Percentiles rank a stretch among this genome's conserved stretches.
Evolutionary conservation across 192 early-diverging fungal genomes (phyloP).

Genomic region (Umbelopsis sp.): DNA sequence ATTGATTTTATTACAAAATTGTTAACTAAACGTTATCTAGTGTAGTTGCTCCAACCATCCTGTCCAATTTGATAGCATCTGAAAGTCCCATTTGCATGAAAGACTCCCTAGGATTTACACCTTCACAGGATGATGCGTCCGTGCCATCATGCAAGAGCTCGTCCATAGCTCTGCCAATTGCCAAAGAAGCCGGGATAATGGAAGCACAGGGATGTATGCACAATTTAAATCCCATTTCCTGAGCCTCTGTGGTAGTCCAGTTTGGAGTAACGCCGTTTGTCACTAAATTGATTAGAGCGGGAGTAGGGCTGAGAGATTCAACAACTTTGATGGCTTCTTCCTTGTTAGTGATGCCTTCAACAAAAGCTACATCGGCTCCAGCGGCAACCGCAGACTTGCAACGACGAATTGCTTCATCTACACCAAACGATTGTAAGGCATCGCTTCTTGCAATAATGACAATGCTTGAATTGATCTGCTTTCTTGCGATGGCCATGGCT

Average conservation of each 20-base stretch:
- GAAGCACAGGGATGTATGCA: conserved; percentile 22
- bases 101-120: conserved; percentile 15
- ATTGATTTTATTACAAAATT: not conserved
- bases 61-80: not conserved
- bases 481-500: conserved; percentile 20
- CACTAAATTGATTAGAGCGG: conserved; percentile 22
- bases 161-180: conserved; percentile 24
- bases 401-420: conserved; percentile 19
- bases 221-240: conserved; percentile 20
- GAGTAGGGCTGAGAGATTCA: conserved; percentile 1
- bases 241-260: conserved; percentile 21
- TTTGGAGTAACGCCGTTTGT: conserved; percentile 24
- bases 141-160: conserved; percentile 18
- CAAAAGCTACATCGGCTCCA: conserved; percentile 22
- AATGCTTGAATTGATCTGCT: conserved; percentile 21
- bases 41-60: not conserved
- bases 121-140: conserved; percentile 17
- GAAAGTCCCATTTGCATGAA: conserved; percentile 27
- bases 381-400: conserved; percentile 19
- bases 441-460: conserved; percentile 31
- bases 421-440: conserved; percentile 21
- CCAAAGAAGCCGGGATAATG: conserved; percentile 12
- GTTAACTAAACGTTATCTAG: too few species aligned
- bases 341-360: conserved; percentile 21
- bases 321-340: conserved; percentile 23